phyloP scores from a whole-genome alignment of 768 basidiomycete species.

The Leucogyrophana mollusca region DNA sequence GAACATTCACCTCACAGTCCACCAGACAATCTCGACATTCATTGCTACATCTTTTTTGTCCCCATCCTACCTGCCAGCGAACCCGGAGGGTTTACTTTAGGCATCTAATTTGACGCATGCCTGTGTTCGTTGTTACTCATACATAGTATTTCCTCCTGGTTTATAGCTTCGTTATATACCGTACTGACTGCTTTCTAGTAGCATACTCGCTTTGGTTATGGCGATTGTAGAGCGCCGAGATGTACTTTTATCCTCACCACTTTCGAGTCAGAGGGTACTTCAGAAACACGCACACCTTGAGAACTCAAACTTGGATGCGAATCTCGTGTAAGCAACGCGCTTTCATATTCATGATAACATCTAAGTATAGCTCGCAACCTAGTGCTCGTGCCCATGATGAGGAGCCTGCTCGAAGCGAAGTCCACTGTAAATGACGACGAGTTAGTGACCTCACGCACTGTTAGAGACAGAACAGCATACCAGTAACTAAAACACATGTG shows the following conservation, averaged over 20 bases:
- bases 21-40: slow-evolving; percentile 16
- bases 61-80: slow-evolving; percentile 18
- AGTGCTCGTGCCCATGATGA: slow-evolving; percentile 60
- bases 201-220: slow-evolving; percentile 24
- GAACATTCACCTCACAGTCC: slow-evolving; percentile 24
- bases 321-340: no score
- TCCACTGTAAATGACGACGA: slow-evolving; percentile 51
- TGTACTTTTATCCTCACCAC: slow-evolving; percentile 25
- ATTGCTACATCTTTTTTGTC: slow-evolving; percentile 26
- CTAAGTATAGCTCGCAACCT: no score
- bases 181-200: slow-evolving; percentile 32
- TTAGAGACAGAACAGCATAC: slow-evolving; percentile 28
- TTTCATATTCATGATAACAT: no score
- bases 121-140: slow-evolving; percentile 7
- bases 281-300: slow-evolving; percentile 2
- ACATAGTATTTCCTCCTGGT: slow-evolving; percentile 16
- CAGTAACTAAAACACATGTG: slow-evolving; percentile 40
- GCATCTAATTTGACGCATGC: slow-evolving; percentile 1
- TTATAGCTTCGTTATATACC: slow-evolving; percentile 24
- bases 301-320: background rate
- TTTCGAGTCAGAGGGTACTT: slow-evolving; percentile 21
- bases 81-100: slow-evolving; percentile 5
- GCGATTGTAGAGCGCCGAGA: slow-evolving; percentile 30
- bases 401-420: slow-evolving; percentile 86
- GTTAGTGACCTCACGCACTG: slow-evolving; percentile 1